Evolutionary conservation across 2,329 filamentous ascomycete genomes (phyloP), one percentile per base, ranked within the genome.

Genomic region (Aspergillus uvarum): DNA sequence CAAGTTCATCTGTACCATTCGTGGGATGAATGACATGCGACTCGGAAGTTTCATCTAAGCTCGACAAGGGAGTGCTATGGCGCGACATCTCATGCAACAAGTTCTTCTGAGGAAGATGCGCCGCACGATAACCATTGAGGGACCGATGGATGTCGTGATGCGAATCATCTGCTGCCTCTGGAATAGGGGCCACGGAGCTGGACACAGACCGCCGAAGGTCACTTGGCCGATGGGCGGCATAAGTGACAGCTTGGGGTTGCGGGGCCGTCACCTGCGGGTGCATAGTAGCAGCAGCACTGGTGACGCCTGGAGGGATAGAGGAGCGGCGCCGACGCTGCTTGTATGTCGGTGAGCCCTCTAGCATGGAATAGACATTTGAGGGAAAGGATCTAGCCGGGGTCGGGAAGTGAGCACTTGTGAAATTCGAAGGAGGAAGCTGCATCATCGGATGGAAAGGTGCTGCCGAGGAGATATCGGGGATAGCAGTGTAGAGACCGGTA

Each of bases 301-400:
- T 87, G 74, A 92, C 86, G 67, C 89, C 87, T 12, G 91, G 89
- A 24, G 94, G 92, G 64, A 98, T 92, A 47, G 94, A 98, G 38
- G 95, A 97, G 64, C 95, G 90, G 67, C 95, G 88, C 76, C 95
- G 87, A 70, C 95, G 87, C 82, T 98, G 95, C 85, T 99, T 99
- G 82, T 99, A 99, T 42, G 95, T 98, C 12, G 95, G 95, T 29
- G 95, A 99, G 52, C 95, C 95, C 80, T 99, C 95, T 73, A 98
- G 95, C 53, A 96, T 93, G 52, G 92, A 94, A 81, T 96, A 97
- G 68, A 95, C 90, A 74, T 92, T 96, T 55, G 82, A 81, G 67
- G 91, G 91, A 61, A 83, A 87, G 44, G 83, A 81, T 65, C 88
- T 83, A 26, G 85, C 82, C 32, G 88, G 86, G 50, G 90, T 87